phyloP scores from a whole-genome alignment of 805 yeast species.

The Helenozyma baotianmanensis region DNA sequence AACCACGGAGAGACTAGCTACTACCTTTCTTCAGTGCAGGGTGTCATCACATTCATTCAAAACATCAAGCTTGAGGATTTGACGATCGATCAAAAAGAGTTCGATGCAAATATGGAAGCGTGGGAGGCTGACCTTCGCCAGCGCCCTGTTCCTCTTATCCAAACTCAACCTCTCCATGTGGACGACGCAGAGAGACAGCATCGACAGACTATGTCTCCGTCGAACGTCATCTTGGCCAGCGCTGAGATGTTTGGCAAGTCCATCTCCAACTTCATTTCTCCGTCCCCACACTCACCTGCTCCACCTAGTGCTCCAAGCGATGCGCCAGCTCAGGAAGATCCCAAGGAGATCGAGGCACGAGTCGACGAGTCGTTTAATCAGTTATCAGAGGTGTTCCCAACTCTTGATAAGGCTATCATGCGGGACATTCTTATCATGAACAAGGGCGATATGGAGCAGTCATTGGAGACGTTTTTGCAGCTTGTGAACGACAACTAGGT shows the following conservation, averaged over 20 bases:
- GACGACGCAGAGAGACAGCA: slow-evolving; percentile 3
- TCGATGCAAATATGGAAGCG: slow-evolving; percentile 49
- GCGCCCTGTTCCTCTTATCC: slow-evolving; percentile 6
- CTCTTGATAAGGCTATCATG: slow-evolving; percentile 61
- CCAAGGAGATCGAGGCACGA: slow-evolving; percentile 1
- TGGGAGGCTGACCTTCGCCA: slow-evolving; percentile 35
- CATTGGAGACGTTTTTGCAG: slow-evolving; percentile 59
- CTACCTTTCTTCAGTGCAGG: slow-evolving; percentile 84
- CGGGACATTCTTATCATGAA: slow-evolving; percentile 67
- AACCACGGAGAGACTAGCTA: slow-evolving; percentile 84
- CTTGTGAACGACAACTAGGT: slow-evolving; percentile 17
- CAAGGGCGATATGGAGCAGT: slow-evolving; percentile 62
- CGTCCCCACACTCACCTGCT: slow-evolving; percentile 25
- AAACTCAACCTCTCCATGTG: slow-evolving; percentile 1
- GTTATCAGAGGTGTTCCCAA: slow-evolving; percentile 70
- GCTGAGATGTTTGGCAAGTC: slow-evolving; percentile 52
- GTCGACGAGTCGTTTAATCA: slow-evolving; percentile 36
- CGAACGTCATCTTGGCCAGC: slow-evolving; percentile 37
- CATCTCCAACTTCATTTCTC: slow-evolving; percentile 37
- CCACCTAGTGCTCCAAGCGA: slow-evolving; percentile 3
- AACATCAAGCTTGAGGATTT: slow-evolving; percentile 53
- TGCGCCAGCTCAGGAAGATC: background rate
- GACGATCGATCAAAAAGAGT: slow-evolving; percentile 59
- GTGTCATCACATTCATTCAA: slow-evolving; percentile 78
- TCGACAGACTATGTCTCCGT: slow-evolving; percentile 28